These are phyloP conservation scores for Halteria grandinella DNA, from an alignment of 73 alveolate genomes.

Conservation along the genomic window DNA sequence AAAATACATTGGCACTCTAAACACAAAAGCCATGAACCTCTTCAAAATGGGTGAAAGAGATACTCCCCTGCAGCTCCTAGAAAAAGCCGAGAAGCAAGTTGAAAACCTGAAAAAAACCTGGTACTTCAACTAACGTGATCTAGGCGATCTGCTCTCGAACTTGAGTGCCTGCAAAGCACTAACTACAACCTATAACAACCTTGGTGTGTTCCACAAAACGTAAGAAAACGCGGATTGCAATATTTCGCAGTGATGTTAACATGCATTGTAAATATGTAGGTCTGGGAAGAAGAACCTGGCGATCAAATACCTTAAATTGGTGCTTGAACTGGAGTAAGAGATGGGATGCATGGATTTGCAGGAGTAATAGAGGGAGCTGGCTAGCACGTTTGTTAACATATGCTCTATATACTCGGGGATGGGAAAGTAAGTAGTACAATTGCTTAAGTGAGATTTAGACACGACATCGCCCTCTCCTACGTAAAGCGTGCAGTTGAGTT, in stretches of 20 bases:
- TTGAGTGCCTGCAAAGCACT: conserved; percentile 30
- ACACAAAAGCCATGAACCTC: conserved; percentile 22
- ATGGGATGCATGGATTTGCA: conserved; percentile 18
- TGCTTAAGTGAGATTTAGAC: neutral
- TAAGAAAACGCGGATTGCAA: neutral
- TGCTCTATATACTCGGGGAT: conserved; percentile 48
- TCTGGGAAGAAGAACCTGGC: conserved; percentile 26
- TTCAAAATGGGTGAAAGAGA: conserved; percentile 53
- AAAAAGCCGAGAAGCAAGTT: conserved; percentile 26
- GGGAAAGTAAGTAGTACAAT: conserved; percentile 31
- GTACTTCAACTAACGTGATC: conserved; percentile 34
- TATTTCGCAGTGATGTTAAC: too few species aligned
- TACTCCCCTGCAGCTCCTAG: neutral
- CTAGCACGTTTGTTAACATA: conserved; percentile 33
- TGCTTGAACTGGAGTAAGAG: conserved; percentile 35
- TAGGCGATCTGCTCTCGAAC: conserved; percentile 37
- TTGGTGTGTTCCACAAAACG: conserved; percentile 42
- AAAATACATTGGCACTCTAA: conserved; percentile 10
- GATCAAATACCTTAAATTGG: conserved; percentile 25
- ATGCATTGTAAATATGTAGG: neutral
- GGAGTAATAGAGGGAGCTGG: conserved; percentile 24
- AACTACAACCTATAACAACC: conserved; percentile 40
- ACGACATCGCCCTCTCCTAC: conserved; percentile 43
- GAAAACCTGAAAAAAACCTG: conserved; percentile 29
- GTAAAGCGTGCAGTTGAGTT: conserved; percentile 25